Evolutionary conservation across 2,329 filamentous ascomycete species (phyloP).

Genomic region (Atkinsonella texensis): DNA sequence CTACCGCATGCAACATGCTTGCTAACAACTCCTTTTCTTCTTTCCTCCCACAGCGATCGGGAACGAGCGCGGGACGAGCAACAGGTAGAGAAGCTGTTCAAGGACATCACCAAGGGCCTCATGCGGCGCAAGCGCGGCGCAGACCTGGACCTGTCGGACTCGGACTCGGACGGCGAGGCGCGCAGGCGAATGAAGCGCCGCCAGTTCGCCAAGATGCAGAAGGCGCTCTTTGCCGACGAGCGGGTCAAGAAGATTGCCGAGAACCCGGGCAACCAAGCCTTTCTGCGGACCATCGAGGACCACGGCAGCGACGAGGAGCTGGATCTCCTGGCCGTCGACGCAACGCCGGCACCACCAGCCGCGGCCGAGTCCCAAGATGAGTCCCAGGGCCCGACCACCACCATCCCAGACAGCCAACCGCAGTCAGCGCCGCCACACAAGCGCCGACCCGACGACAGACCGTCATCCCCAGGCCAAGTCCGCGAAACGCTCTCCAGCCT

Average conservation of each 20-base stretch:
- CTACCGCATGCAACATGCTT: no score
- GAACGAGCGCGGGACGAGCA: slow-evolving; percentile 74
- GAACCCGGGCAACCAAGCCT: slow-evolving; percentile 80
- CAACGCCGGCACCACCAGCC: no score
- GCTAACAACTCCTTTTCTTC: neutral
- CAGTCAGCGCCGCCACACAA: slow-evolving; percentile 23
- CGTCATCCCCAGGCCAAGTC: slow-evolving; percentile 57
- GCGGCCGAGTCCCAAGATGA: slow-evolving; percentile 19
- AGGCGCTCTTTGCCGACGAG: slow-evolving; percentile 77
- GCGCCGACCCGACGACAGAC: slow-evolving; percentile 22
- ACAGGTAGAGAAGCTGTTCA: slow-evolving; percentile 80
- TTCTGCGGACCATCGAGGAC: slow-evolving; percentile 83
- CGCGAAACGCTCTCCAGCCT: slow-evolving; percentile 74
- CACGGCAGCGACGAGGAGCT: slow-evolving; percentile 62
- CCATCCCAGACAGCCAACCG: slow-evolving; percentile 41
- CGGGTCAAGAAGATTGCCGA: slow-evolving; percentile 82
- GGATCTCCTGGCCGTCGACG: slow-evolving; percentile 53
- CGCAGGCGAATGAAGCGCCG: slow-evolving; percentile 69
- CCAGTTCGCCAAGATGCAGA: slow-evolving; percentile 85
- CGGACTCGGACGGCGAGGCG: slow-evolving; percentile 74
- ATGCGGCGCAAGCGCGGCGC: slow-evolving; percentile 73
- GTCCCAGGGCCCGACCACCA: slow-evolving; percentile 15
- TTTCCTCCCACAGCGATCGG: slow-evolving; percentile 46
- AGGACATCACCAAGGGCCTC: slow-evolving; percentile 81
- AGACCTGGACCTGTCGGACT: slow-evolving; percentile 78